phyloP scores from a whole-genome alignment of 805 yeast genomes.

The Naumovozyma castellii region DNA sequence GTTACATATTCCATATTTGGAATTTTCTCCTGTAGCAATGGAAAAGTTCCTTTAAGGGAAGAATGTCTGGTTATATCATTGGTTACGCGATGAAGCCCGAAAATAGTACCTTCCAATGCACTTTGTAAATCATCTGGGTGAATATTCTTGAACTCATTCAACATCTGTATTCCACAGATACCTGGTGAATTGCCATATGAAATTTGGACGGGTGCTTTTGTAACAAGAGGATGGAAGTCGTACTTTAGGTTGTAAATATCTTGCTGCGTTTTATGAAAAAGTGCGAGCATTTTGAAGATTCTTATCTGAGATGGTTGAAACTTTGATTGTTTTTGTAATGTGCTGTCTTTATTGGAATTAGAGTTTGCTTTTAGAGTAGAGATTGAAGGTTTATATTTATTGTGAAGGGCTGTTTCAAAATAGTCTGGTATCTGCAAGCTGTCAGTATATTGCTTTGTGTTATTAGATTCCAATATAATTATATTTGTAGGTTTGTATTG shows the following conservation, averaged over 20 bases:
- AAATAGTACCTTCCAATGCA: slow-evolving; percentile 30
- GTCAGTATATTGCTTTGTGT: slow-evolving; percentile 14
- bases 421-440: slow-evolving; percentile 22
- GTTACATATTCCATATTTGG: slow-evolving; percentile 9
- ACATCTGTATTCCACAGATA: slow-evolving; percentile 18
- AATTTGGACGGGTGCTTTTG: slow-evolving; percentile 33
- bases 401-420: slow-evolving; percentile 25
- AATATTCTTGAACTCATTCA: slow-evolving; percentile 29
- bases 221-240: slow-evolving; percentile 37
- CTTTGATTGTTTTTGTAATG: slow-evolving; percentile 18
- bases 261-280: slow-evolving; percentile 39
- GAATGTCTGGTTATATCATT: slow-evolving; percentile 3
- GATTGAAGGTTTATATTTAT: slow-evolving; percentile 21
- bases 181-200: slow-evolving; percentile 32
- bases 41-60: slow-evolving; percentile 15
- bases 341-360: slow-evolving; percentile 11
- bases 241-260: slow-evolving; percentile 13
- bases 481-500: slow-evolving; percentile 46
- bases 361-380: slow-evolving; percentile 31
- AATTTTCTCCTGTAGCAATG: slow-evolving; percentile 12
- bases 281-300: slow-evolving; percentile 40
- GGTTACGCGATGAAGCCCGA: slow-evolving; percentile 23
- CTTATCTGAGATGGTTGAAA: slow-evolving; percentile 46
- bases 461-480: slow-evolving; percentile 40
- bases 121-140: slow-evolving; percentile 28